Base-by-base conservation (phyloP, 257 asterid species). In the Nyctanthes arbortristis region DNA sequence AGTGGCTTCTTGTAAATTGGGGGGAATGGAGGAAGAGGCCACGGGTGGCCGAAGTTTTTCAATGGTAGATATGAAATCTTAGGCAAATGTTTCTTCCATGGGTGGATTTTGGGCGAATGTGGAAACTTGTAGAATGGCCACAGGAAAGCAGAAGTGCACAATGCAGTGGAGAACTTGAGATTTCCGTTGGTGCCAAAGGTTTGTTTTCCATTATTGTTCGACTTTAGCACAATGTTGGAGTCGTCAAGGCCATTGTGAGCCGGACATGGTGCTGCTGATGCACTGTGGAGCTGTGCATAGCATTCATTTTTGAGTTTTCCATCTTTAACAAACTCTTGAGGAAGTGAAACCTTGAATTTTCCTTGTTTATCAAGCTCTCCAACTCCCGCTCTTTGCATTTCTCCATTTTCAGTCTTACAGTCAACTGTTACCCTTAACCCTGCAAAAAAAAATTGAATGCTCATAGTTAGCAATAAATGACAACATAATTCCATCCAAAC, bases 91-190 rank as follows among this genome's bases (percentile, higher is more conserved):
- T 82, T 77, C 35, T 68, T 56, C 83, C 76, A 80, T 5, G 85
- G 85, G 22, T 77, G 85, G 28, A 71, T 25, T 29, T 70, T 66
- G 16, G 94, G 95, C 55, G 84, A 70, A 18, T 83, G 92, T 20
- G 95, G 96, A 73, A 67, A 74, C 71, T 88, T 81, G 67, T 75
- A 82, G 25, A 68, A 43, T 0, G 93, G 88, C 99, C 90, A 91
- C 31, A 87, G 78, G 83, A 84, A 82, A 34, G 87, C 89, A 3
- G 99, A 94, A 47, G 93, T 75, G 84, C 98, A 91, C 39, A 88
- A 37, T 29, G 86, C 79, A 4, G 96, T 58, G 4, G 99, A 84
- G 84, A 94, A 94, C 33, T 78, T 79, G 0, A 91, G 60, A 67
- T 54, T 84, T 33, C 83, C 79, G 0, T 84, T 40, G 0, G 96